Base-by-base conservation (phyloP, 2,329 filamentous ascomycete species). In the Colletotrichum gigasporum region DNA sequence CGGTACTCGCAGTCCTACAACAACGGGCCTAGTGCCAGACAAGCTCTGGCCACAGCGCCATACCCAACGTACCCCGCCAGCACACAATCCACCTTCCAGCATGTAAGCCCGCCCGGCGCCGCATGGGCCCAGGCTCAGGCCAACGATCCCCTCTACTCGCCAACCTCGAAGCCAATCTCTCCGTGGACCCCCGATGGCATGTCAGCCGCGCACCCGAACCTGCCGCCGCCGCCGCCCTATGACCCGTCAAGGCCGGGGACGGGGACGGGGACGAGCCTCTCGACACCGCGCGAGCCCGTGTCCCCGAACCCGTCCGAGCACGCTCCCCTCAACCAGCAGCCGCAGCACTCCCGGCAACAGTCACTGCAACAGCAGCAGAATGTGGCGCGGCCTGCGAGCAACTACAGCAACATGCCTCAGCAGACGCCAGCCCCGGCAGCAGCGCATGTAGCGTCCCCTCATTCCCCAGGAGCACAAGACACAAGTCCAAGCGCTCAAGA, bases 221-320 rank as follows among this genome's bases (percentile, higher is more conserved):
- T 68, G 22, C 67, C 66, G 8, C 63, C 66, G 20, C 67, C 67
- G 32, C 67, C 67, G 26, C 61, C 67, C 37, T 67, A 67, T 24
- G 48, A 58, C 35, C 32, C 58, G 35, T 54, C 63, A 2, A 42
- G 63, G n/a, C 35, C 56, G 4, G 48, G 48, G 3, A 60, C 55
- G 3, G 61, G 55, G 10, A 61, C 56, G 4, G 41, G 20, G 5
- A 51, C 60, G 4, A 45, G 20, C 28, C 28, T 39, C 28, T 42
- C 56, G 8, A 64, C 56, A 14, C 61, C 61, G 11, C 34, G 56
- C 8, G 48, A 54, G 9, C 48, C 56, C 3, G 22, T 32, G 12
- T 64, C 61, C 12, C 61, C 56, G 14, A 42, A 54, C 39, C 41
- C 48, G 12, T 61, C 50, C 3, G 63, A 63, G 35, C 32, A 20